Base-by-base conservation (phyloP, 2,329 filamentous ascomycete genomes). In the Blumeria graminis region DNA sequence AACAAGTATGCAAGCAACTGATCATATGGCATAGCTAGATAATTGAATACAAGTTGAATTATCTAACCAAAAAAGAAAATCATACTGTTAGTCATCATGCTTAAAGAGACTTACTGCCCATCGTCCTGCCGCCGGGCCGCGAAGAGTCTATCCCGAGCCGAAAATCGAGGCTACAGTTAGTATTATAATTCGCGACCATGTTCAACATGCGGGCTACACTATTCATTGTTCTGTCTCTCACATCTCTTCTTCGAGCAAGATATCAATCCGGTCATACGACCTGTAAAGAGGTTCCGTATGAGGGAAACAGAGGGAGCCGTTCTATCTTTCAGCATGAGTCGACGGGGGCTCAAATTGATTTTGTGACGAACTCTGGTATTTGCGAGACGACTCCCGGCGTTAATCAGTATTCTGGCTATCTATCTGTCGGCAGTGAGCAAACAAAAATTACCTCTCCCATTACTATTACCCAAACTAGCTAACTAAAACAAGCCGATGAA, bases 311-410 rank as follows among this genome's bases (percentile, higher is more conserved):
- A 6, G 63, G 67, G 36, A 69, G 67, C 3, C 71, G 71, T 60
- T 72, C 68, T 14, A 67, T 74, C 38, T 74, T 74, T 57, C 69
- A 74, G 58, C 72, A 75, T 62, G 68, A 68, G n/a, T 69, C 68
- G 1, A 74, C 72, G 1, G 68, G 67, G 43, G 68, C 70, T 0
- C 70, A 64, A 32, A 60, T 76, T 48, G 68, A 72, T 22, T 74
- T 71, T 57, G 72, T 76, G 32, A 71, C 69, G 28, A 74, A 76
- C 60, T 75, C 73, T 0, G 68, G 73, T 48, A 68, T 74, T 56
- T 76, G 73, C 60, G 73, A 76, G 64, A 74, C 71, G 0, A 76
- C 72, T 0, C 66, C 68, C 0, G 71, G 71, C 1, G 73, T 75
- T 1, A 74, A 72, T 34, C 71, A 72, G 58, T 73, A 73, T 61